Percentiles rank a stretch among this genome's conserved stretches.
These are phyloP conservation scores for Arthrobotrys conoides DNA, from an alignment of 2,329 filamentous ascomycete genomes.

Conservation along the genomic window DNA sequence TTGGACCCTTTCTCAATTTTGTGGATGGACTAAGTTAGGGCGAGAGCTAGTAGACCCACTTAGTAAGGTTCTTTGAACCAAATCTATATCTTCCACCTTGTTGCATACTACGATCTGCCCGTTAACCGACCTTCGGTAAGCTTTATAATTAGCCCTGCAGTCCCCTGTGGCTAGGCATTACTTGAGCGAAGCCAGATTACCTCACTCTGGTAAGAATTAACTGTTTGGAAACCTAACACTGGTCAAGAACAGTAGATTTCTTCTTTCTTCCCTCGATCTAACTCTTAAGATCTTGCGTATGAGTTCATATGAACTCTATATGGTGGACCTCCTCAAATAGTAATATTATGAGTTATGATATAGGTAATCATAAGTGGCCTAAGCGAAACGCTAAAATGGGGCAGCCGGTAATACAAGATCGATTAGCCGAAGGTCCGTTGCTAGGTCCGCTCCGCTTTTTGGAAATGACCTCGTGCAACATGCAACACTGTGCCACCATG, in stretches of 20 bases:
- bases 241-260: constrained; percentile 1
- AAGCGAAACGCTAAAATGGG: constrained; percentile 15
- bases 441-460: not conserved
- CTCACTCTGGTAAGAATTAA: not conserved
- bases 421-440: not conserved
- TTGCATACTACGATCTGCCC: constrained; percentile 3
- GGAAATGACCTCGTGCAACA: not conserved
- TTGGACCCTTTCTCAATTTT: no score
- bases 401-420: not conserved
- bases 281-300: no score
- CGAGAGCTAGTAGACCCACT: constrained; percentile 5
- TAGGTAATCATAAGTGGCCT: constrained; percentile 5
- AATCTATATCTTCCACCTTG: constrained; percentile 18
- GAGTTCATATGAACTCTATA: constrained; percentile 1
- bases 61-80: constrained; percentile 13
- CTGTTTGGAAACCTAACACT: no score
- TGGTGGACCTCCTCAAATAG: not conserved
- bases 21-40: constrained; percentile 9
- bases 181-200: not conserved
- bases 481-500: not conserved
- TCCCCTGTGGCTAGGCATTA: not conserved
- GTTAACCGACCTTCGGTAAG: not conserved
- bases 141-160: not conserved
- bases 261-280: constrained; percentile 11
- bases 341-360: constrained; percentile 10